Percentiles rank a stretch among this genome's conserved stretches.
Evolutionary conservation across 257 asterid species (phyloP).

Genomic region (Parsonsia alboflavescens): DNA sequence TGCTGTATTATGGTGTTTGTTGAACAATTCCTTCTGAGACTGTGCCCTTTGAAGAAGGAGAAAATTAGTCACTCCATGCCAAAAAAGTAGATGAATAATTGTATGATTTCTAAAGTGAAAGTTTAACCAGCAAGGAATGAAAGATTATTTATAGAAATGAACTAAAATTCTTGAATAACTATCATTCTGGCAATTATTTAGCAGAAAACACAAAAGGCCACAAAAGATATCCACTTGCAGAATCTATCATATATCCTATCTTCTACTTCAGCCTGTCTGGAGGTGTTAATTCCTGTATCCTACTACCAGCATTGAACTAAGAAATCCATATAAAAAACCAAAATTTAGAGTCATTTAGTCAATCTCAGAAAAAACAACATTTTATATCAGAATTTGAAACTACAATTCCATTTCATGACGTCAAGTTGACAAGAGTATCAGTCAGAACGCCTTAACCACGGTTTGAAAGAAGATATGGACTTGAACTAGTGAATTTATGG

Average conservation of each 20-base stretch:
- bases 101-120: neutral
- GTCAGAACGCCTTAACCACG: neutral
- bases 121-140: neutral
- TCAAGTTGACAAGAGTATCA: neutral
- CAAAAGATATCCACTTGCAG: neutral
- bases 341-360: neutral
- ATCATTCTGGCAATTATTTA: neutral
- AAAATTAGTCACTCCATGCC: slow-evolving; percentile 8
- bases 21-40: slow-evolving; percentile 59
- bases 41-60: slow-evolving; percentile 27
- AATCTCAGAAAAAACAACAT: neutral
- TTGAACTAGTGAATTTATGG: neutral
- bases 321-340: neutral
- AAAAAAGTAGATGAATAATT: neutral
- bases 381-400: neutral
- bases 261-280: neutral
- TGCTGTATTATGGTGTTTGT: slow-evolving; percentile 58
- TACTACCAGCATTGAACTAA: neutral
- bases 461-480: neutral
- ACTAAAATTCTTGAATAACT: neutral
- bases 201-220: neutral
- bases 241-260: neutral
- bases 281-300: neutral
- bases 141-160: neutral
- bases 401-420: neutral